Base-by-base conservation (phyloP, 164 flowering plant genomes). In the Houttuynia cordata region DNA sequence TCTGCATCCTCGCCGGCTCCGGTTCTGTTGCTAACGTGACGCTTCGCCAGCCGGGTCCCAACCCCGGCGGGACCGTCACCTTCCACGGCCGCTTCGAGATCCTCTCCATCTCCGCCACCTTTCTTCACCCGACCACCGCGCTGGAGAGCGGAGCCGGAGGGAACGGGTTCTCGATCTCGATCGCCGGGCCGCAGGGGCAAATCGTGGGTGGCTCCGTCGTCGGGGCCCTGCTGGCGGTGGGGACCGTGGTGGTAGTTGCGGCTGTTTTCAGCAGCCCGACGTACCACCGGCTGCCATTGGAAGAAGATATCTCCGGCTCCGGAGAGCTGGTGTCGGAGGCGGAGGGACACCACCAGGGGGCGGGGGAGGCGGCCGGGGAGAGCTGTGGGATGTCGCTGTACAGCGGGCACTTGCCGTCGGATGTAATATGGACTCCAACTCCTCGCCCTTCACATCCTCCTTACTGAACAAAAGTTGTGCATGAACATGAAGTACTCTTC, bases 51-150 rank as follows among this genome's bases (percentile, higher is more conserved):
- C 92, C 88, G 10, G 70, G 82, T 8, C 61, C 79, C 24, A 67
- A 77, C 13, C 79, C 87, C 0, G 81, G 60, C 41, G 81, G 66
- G 22, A 78, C 86, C 41, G 73, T 86, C 25, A 80, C 86, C 12
- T 86, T 86, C 68, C 86, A 81, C 53, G 92, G 92, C 61, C 75
- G 85, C 22, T 86, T 79, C 69, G 92, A 86, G 24, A 83, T 86
- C 24, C 77, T 86, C 24, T 86, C 92, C 7, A 65, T 86, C 68
- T 76, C 85, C 22, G 92, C 92, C 6, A 77, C 85, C 1, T 74
- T 80, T 57, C 58, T 81, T 8, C 81, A 80, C 1, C 81, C 67
- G 0, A 10, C 80, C 20, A 50, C 63, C 47, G 40, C 8, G 49
- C 40, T 65, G 21, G 49, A 10, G 13, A 12, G 17, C 49, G 45